Base-by-base conservation (phyloP, 352 stramenopile genomes). In the Globisporangium cylindrosporum region DNA sequence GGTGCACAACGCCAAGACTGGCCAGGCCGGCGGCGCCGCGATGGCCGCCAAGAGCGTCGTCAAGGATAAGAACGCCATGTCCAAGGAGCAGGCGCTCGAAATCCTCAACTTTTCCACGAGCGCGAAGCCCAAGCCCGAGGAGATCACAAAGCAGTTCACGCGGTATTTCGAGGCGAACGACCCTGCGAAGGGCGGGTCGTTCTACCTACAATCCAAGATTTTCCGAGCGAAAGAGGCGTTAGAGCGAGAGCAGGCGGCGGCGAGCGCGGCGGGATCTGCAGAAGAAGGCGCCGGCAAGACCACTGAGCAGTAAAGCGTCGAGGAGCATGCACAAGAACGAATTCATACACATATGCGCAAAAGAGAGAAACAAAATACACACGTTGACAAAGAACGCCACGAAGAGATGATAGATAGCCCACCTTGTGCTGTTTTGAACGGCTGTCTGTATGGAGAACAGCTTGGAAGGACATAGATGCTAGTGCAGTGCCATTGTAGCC, bases 131-230 rank as follows among this genome's bases (percentile, higher is more conserved):
- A 81, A 73, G 1, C 60, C 73, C 18, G 83, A 90, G 48, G 82
- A 94, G 59, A 75, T 94, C 43, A 62, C 92, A 59, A 93, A 96
- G 76, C 88, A 94, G 73, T 97, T 94, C 65, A 86, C 89, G 73
- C 77, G 82, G 64, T 93, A 94, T 67, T 96, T 95, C 56, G 86
- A 97, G 69, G 82, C 86, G 12, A 97, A 98, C 69, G 90, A 97
- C 68, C 91, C 92, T 12, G 77, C 80, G 53, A 97, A 96, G 68
- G 92, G 91, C 38, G 92, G 92, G 32, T 97, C 91, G 38, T 98
- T 97, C 74, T 98, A 98, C 72, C 64, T 98, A 54, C 92, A 98
- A 75, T 97, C 89, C 63, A 98, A 98, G 80, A 94, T 98, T 69
- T 97, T 85, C 74, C 81, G 91, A 56, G 91, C 92, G 14, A 96